These are phyloP conservation scores for Thermochaetoides thermophila DNA, from an alignment of 495 filamentous ascomycete genomes.

Conservation along the genomic window DNA sequence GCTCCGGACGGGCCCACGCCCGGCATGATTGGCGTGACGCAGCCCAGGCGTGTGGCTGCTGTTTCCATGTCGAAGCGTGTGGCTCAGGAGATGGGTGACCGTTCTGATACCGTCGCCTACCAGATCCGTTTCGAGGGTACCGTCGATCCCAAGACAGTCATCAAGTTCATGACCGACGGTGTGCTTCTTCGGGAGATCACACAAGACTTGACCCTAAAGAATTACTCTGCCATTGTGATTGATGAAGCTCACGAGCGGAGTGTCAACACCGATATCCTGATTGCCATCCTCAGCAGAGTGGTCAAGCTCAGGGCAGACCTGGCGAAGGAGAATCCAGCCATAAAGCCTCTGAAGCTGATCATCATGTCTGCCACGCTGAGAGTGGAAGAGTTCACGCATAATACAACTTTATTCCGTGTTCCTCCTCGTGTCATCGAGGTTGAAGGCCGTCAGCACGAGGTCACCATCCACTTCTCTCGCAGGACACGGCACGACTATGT, in stretches of 20 bases:
- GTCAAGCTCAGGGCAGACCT: constrained; percentile 49
- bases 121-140: constrained; percentile 91
- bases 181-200: constrained; percentile 84
- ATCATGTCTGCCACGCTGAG: constrained; percentile 97
- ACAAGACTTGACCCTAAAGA: constrained; percentile 77
- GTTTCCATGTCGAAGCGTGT: constrained; percentile 94
- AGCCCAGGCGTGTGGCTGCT: constrained; percentile 83
- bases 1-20: constrained; percentile 59
- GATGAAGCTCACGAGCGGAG: constrained; percentile 98
- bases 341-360: constrained; percentile 74
- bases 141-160: constrained; percentile 65
- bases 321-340: constrained; percentile 31
- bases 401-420: constrained; percentile 60
- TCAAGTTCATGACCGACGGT: constrained; percentile 99
- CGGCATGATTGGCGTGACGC: constrained; percentile 89
- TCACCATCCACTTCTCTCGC: constrained; percentile 78
- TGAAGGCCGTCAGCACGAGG: constrained; percentile 86
- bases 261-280: constrained; percentile 92
- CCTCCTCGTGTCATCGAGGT: constrained; percentile 76
- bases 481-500: constrained; percentile 77
- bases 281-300: constrained; percentile 89
- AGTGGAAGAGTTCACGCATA: constrained; percentile 81
- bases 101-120: constrained; percentile 60
- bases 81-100: constrained; percentile 62
- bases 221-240: constrained; percentile 87